These are phyloP conservation scores for Pneumocystis wakefieldiae DNA, from an alignment of 1,139 yeast species.

Conservation along the genomic window DNA sequence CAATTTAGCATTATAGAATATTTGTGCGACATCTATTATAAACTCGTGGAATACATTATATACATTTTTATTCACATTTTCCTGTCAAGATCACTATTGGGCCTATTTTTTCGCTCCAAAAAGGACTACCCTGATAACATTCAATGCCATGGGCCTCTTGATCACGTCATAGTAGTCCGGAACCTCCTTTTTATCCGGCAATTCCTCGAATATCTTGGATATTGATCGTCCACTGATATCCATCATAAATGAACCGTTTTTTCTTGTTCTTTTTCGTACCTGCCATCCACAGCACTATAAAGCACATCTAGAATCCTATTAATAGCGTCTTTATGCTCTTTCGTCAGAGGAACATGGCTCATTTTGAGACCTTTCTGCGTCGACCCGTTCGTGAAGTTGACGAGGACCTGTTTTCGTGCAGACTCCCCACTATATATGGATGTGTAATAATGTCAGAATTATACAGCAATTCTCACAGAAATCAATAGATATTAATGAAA, in stretches of 20 bases:
- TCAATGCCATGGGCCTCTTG: constrained; percentile 60
- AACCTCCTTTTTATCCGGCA: constrained; percentile 56
- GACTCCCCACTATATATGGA: too few relatives aligned
- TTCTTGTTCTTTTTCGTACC: not conserved
- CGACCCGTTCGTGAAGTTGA: too few relatives aligned
- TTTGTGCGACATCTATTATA: constrained; percentile 62
- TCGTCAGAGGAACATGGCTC: not conserved
- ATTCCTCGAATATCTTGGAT: constrained; percentile 43
- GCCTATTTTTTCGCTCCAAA: not conserved
- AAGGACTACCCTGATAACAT: constrained; percentile 59
- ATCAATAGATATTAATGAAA: too few relatives aligned
- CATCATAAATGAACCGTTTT: not conserved
- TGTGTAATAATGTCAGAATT: too few relatives aligned
- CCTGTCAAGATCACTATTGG: not conserved
- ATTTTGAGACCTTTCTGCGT: not conserved
- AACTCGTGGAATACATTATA: constrained; percentile 55
- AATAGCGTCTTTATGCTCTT: not conserved
- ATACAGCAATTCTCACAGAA: too few relatives aligned
- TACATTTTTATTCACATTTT: constrained; percentile 22
- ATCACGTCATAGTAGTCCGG: constrained; percentile 56
- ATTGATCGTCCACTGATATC: constrained; percentile 3
- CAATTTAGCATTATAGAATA: constrained; percentile 77
- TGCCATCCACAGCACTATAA: not conserved
- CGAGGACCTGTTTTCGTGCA: too few relatives aligned
- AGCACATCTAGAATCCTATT: not conserved